phyloP scores from a whole-genome alignment of 208 protist species.

The Perkinsela sp. region DNA sequence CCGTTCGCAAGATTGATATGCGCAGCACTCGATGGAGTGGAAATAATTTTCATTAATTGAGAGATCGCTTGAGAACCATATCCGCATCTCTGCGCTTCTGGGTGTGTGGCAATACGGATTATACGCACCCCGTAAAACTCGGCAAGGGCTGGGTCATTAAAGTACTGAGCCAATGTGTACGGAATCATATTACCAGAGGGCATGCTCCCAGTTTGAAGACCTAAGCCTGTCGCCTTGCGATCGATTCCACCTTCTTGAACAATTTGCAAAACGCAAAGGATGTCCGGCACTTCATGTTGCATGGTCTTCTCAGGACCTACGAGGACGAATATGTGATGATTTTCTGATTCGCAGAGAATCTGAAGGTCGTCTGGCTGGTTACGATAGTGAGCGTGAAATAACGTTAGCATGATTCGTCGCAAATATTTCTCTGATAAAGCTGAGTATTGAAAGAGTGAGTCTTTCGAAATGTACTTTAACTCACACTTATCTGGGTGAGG shows the following conservation, averaged over 20 bases:
- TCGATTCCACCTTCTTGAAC: conserved; percentile 81
- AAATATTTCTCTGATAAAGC: conserved; percentile 65
- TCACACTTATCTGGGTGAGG: conserved; percentile 83
- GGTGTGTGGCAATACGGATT: conserved; percentile 93
- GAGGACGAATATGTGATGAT: conserved; percentile 93
- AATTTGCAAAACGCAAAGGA: conserved; percentile 88
- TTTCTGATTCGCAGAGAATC: conserved; percentile 91
- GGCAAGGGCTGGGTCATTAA: conserved; percentile 75
- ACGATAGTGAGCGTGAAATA: conserved; percentile 90
- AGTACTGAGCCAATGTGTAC: conserved; percentile 90
- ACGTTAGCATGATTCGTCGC: conserved; percentile 79
- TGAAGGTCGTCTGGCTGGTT: conserved; percentile 99
- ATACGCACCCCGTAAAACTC: conserved; percentile 78
- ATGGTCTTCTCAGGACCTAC: neutral
- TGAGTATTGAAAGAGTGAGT: conserved; percentile 97
- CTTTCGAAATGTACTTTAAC: conserved; percentile 88
- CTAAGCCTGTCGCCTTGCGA: neutral
- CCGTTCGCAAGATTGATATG: neutral
- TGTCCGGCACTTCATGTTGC: conserved; percentile 60
- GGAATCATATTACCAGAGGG: conserved; percentile 95
- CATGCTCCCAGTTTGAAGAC: conserved; percentile 15
- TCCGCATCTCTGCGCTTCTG: conserved; percentile 75
- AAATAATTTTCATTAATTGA: neutral
- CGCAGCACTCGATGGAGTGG: neutral
- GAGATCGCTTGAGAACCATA: conserved; percentile 71